These are phyloP conservation scores for Hyphodiscus hymeniophilus DNA, from an alignment of 495 filamentous ascomycete genomes.

Conservation along the genomic window DNA sequence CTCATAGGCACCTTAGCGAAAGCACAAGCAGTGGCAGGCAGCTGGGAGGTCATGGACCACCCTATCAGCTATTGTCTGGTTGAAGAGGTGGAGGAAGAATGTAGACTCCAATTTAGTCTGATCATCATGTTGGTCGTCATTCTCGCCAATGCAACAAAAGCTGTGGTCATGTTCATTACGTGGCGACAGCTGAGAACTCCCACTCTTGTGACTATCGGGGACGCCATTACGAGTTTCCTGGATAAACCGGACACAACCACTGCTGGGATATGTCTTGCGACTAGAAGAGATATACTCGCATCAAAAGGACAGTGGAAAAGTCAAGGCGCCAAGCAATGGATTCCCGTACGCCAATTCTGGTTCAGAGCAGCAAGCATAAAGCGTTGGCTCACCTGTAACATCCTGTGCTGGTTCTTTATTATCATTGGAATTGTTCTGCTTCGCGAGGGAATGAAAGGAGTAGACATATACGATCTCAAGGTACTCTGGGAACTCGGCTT, in stretches of 20 bases:
- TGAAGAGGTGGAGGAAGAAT: conserved; percentile 14
- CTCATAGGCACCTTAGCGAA: background rate
- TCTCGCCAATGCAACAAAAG: conserved; percentile 30
- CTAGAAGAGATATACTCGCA: conserved; percentile 3
- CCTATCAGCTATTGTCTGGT: conserved; percentile 8
- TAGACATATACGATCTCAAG: conserved; percentile 2
- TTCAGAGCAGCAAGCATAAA: conserved; percentile 10
- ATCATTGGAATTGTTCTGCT: background rate
- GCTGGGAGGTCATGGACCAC: background rate
- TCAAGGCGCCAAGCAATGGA: background rate
- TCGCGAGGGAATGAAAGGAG: background rate
- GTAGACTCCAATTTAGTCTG: conserved; percentile 35
- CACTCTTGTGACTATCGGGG: conserved; percentile 40
- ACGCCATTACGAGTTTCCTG: conserved; percentile 44
- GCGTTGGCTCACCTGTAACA: conserved; percentile 12
- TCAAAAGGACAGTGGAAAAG: conserved; percentile 1
- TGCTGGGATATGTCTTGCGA: conserved; percentile 22
- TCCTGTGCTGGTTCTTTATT: conserved; percentile 5
- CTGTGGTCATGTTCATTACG: conserved; percentile 28
- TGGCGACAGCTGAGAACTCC: conserved; percentile 10
- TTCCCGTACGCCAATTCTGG: conserved; percentile 8
- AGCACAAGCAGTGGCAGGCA: background rate
- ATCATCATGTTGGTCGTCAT: conserved; percentile 33
- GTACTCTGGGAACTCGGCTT: conserved; percentile 6
- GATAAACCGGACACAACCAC: conserved; percentile 32